Conservation (phyloP, 306 rosid genomes). For the Mimosa bimucronata region DNA sequence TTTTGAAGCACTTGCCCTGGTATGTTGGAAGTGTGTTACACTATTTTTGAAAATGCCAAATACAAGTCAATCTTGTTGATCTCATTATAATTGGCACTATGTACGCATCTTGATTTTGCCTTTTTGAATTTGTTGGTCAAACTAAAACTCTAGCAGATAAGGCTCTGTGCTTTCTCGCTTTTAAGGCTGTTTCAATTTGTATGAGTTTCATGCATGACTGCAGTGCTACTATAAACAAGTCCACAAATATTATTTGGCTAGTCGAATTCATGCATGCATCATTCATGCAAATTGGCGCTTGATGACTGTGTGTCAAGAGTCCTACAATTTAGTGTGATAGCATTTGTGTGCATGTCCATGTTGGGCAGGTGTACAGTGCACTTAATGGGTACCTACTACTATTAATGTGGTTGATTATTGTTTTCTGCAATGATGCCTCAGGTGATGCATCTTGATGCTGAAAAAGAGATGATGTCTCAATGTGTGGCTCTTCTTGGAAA, state of each 20-base stretch:
- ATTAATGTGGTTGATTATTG: conserved; percentile 10
- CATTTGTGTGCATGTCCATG: conserved; percentile 22
- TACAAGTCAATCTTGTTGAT: conserved; percentile 11
- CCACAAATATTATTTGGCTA: not conserved
- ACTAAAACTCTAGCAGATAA: conserved; percentile 9
- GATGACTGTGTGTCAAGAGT: not conserved
- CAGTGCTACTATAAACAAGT: conserved; percentile 10
- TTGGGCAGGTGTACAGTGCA: conserved; percentile 22
- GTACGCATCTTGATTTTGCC: conserved; percentile 16
- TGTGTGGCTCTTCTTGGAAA: conserved; percentile 99
- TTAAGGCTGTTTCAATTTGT: conserved; percentile 6
- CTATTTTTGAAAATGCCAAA: conserved; percentile 1
- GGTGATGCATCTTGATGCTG: conserved; percentile 99
- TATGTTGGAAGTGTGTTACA: conserved; percentile 46
- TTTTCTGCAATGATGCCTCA: conserved; percentile 38
- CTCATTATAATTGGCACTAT: conserved; percentile 8
- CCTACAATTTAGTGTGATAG: conserved; percentile 5
- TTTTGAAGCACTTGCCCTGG: conserved; percentile 99
- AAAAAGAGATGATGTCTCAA: conserved; percentile 99
- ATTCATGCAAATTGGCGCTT: conserved; percentile 12
- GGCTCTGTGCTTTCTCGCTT: conserved; percentile 13
- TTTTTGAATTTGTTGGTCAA: conserved; percentile 13
- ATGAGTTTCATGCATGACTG: not conserved
- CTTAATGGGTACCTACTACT: conserved; percentile 24
- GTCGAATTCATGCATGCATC: conserved; percentile 1